Evolutionary conservation across 148 eudicot genomes (phyloP).

Genomic region (Cornus kousa): DNA sequence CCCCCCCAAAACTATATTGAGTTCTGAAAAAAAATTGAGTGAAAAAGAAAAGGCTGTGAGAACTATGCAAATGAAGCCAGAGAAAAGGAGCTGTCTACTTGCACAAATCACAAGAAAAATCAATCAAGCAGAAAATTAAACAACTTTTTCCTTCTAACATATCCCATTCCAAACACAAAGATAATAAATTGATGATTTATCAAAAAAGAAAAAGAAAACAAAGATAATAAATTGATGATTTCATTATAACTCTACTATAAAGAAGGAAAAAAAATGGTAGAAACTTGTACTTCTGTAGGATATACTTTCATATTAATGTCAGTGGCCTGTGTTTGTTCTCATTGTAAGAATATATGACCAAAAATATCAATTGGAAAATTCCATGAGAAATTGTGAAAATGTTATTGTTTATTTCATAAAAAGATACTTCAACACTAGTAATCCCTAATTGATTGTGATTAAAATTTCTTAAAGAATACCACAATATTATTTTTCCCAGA

Average conservation of each 20-base stretch:
- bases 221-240: neutral
- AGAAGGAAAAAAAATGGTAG: neutral
- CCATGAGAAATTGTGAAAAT: neutral
- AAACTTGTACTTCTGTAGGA: neutral
- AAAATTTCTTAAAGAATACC: neutral
- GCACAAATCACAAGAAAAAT: neutral
- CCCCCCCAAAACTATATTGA: neutral
- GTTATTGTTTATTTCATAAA: neutral
- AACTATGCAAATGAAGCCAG: neutral
- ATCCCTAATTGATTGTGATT: neutral
- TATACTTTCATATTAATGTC: too few relatives aligned
- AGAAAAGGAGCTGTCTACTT: neutral
- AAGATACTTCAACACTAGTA: neutral
- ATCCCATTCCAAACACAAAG: too few relatives aligned
- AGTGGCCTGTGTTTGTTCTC: neutral
- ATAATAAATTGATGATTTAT: too few relatives aligned
- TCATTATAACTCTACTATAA: too few relatives aligned
- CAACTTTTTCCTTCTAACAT: neutral
- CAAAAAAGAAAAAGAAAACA: neutral
- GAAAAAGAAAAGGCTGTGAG: neutral
- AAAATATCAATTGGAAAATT: too few relatives aligned
- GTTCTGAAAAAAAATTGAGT: too few relatives aligned
- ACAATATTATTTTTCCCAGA: neutral
- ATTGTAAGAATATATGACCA: neutral
- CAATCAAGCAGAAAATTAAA: neutral